Evolutionary conservation across 139 green algal species (phyloP).

Genomic region (Coelastrella sp.): DNA sequence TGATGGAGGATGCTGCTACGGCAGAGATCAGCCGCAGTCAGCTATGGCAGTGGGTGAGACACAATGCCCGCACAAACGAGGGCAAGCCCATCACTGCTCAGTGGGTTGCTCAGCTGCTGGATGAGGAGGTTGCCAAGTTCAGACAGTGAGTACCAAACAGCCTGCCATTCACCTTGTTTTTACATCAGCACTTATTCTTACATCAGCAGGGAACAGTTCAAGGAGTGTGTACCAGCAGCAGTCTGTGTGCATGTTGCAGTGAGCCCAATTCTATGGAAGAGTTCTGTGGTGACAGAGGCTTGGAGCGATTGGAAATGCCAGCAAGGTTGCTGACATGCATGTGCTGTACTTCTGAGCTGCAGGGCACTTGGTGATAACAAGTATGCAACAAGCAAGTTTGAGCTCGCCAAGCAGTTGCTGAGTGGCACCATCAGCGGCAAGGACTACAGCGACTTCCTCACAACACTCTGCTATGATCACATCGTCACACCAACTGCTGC

Average conservation of each 20-base stretch:
- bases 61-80: slow-evolving; percentile 72
- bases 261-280: too few relatives aligned
- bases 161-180: too few relatives aligned
- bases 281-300: too few relatives aligned
- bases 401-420: slow-evolving; percentile 56
- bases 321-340: not conserved
- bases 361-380: slow-evolving; percentile 50
- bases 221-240: too few relatives aligned
- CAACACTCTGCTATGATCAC: slow-evolving; percentile 69
- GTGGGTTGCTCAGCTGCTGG: slow-evolving; percentile 67
- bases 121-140: slow-evolving; percentile 67
- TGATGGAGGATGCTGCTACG: slow-evolving; percentile 95
- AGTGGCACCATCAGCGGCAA: slow-evolving; percentile 46
- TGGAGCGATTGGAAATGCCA: too few relatives aligned
- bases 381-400: slow-evolving; percentile 57
- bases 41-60: slow-evolving; percentile 89
- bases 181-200: too few relatives aligned
- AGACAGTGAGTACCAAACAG: slow-evolving; percentile 26
- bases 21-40: slow-evolving; percentile 84
- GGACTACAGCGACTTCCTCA: slow-evolving; percentile 72
- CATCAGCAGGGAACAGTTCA: too few relatives aligned
- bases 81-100: slow-evolving; percentile 69
- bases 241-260: too few relatives aligned
- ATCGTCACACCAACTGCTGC: slow-evolving; percentile 42
- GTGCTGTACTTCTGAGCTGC: not conserved